Base-by-base conservation (phyloP, 352 stramenopile species). In the Phytophthora vignae region DNA sequence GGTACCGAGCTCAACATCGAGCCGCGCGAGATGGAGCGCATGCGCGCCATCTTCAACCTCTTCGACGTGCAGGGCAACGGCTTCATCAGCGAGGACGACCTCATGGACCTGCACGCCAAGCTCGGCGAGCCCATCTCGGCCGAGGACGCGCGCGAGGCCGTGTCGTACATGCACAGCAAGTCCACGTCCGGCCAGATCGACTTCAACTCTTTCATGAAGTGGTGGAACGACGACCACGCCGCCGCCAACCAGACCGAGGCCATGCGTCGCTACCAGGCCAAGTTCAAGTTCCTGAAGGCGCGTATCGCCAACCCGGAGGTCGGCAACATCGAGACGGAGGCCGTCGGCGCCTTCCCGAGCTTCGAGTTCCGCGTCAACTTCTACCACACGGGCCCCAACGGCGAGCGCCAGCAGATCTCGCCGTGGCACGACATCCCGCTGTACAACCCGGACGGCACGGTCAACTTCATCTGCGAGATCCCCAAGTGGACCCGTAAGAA, bases 341-440 rank as follows among this genome's bases (percentile, higher is more conserved):
- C 78, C 8, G 79, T 90, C 6, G 86, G 88, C 33, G 85, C 90
- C n/a, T 96, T 95, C 76, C 84, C 87, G n/a, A 93, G 85, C 77
- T 94, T 95, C 53, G 88, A 95, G 68, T 95, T 95, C 84, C 88
- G 88, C 57, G 80, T 97, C 48, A 96, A 97, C 77, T 97, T 95
- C 71, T 95, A 95, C 71, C 94, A 96, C 72, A 87, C 92, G 44
- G 76, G 87, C 54, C 81, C 76, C 44, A 90, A 85, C 64, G 85
- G 84, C 46, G 82, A 86, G 48, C 85, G 82, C 55, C 85, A 93
- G 68, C 87, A 94, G 60, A 98, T 99, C 80, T 99, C 94, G 59
- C 98, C 97, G 64, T 99, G 98, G 98, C 98, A 99, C 81, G 97
- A 99, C 69, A 97, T 99, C 62, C 94, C 96, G 44, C 76, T 99